A percentile compares a stretch with the other conserved stretches of the same genome.
Evolutionary conservation across 257 asterid genomes (phyloP).

Genomic region (Craterostigma plantagineum): DNA sequence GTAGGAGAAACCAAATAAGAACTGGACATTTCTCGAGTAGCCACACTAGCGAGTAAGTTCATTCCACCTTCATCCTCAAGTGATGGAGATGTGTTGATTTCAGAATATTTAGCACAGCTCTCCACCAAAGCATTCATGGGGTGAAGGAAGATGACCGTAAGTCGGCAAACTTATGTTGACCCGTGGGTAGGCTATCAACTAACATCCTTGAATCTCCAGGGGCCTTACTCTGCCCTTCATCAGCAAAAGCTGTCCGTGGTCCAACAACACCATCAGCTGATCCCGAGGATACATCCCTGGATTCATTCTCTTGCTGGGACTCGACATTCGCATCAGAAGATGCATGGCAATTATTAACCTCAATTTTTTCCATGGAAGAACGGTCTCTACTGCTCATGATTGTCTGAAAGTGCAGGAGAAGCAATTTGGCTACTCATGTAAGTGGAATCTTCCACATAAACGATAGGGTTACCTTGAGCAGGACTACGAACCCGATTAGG

Average conservation of each 20-base stretch:
- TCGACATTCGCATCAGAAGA: conserved; percentile 25
- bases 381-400: conserved; percentile 28
- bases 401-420: conserved; percentile 30
- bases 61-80: conserved; percentile 76
- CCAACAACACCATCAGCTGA: conserved; percentile 37
- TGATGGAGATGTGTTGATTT: conserved; percentile 46
- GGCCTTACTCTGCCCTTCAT: conserved; percentile 33
- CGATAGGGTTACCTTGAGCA: conserved; percentile 34
- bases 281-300: conserved; percentile 27
- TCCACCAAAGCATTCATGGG: conserved; percentile 91
- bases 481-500: conserved; percentile 57
- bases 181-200: conserved; percentile 16
- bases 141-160: conserved; percentile 42
- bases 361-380: conserved; percentile 25
- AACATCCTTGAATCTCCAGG: conserved; percentile 20
- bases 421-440: conserved; percentile 36
- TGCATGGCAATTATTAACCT: conserved; percentile 17
- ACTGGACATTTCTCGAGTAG: conserved; percentile 66
- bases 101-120: conserved; percentile 77
- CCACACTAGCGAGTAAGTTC: conserved; percentile 96
- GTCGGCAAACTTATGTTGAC: conserved; percentile 25
- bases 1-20: conserved; percentile 37
- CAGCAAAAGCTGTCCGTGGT: conserved; percentile 24
- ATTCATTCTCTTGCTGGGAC: conserved; percentile 30
- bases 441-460: conserved; percentile 33